Percentiles rank a stretch among this genome's conserved stretches.
Conservation (phyloP, 2,329 filamentous ascomycete species). For the Neopestalotiopsis sp. region DNA sequence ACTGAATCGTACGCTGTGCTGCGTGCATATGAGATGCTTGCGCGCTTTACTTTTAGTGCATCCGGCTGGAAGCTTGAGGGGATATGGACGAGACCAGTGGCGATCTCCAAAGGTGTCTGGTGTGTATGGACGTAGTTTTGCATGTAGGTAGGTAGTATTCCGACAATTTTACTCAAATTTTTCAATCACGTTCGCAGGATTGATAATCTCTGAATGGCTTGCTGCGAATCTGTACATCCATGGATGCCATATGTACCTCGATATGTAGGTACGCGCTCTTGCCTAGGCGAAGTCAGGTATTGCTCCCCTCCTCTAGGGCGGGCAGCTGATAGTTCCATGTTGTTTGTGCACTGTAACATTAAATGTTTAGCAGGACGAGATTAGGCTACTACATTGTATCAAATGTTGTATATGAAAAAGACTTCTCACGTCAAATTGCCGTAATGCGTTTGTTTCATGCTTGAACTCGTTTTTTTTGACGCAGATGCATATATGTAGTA, state of each 20-base stretch:
- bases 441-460: neutral
- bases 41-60: neutral
- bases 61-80: neutral
- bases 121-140: neutral
- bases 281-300: neutral
- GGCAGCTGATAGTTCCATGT: neutral
- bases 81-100: neutral
- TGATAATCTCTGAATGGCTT: neutral
- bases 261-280: neutral
- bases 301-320: neutral
- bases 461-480: neutral
- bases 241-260: neutral
- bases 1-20: conserved; percentile 2
- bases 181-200: neutral
- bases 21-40: neutral
- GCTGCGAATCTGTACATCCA: neutral
- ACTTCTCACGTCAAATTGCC: neutral
- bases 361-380: neutral
- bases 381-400: neutral
- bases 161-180: too few species aligned
- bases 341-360: neutral
- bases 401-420: neutral
- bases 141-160: too few species aligned
- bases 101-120: neutral
- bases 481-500: neutral